These are phyloP conservation scores for Mortierella sp. DNA, from an alignment of 371 early-diverging fungal genomes.

Conservation along the genomic window DNA sequence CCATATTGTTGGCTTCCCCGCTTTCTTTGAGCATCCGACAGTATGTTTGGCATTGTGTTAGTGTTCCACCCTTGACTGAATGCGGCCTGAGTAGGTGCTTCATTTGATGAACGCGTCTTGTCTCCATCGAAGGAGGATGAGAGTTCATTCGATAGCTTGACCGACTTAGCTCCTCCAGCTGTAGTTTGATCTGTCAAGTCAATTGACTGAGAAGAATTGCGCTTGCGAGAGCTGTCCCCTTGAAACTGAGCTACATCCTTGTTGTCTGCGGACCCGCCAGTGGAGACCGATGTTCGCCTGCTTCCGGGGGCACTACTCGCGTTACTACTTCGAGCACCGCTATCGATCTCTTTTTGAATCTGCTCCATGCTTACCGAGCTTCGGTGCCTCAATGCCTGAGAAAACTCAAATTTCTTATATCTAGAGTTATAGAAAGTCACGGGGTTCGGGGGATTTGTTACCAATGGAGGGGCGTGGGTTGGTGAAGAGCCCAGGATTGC, in stretches of 20 bases:
- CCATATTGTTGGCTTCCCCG: slow-evolving; percentile 37
- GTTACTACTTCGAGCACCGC: not conserved
- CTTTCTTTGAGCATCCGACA: slow-evolving; percentile 41
- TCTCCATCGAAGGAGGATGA: not conserved
- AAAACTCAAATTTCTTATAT: slow-evolving; percentile 60
- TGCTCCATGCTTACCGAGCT: slow-evolving; percentile 55
- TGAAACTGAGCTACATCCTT: not conserved
- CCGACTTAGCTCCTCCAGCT: not conserved
- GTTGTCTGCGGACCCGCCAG: not conserved
- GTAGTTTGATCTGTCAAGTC: slow-evolving; percentile 6
- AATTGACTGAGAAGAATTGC: slow-evolving; percentile 17
- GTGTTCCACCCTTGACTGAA: slow-evolving; percentile 17
- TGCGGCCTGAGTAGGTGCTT: slow-evolving; percentile 3
- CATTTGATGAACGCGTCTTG: slow-evolving; percentile 4
- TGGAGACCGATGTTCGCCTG: slow-evolving; percentile 22
- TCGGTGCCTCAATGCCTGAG: slow-evolving; percentile 45
- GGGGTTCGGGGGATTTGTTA: slow-evolving; percentile 30
- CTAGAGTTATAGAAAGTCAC: slow-evolving; percentile 48
- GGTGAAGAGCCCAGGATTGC: slow-evolving; percentile 11
- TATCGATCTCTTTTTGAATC: slow-evolving; percentile 34
- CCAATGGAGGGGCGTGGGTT: not conserved
- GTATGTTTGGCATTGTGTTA: slow-evolving; percentile 41
- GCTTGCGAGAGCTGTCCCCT: slow-evolving; percentile 6
- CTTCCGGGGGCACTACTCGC: not conserved
- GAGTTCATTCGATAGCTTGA: slow-evolving; percentile 5